Base-by-base conservation (phyloP, 441 rosid species). In the Gossypium davidsonii region DNA sequence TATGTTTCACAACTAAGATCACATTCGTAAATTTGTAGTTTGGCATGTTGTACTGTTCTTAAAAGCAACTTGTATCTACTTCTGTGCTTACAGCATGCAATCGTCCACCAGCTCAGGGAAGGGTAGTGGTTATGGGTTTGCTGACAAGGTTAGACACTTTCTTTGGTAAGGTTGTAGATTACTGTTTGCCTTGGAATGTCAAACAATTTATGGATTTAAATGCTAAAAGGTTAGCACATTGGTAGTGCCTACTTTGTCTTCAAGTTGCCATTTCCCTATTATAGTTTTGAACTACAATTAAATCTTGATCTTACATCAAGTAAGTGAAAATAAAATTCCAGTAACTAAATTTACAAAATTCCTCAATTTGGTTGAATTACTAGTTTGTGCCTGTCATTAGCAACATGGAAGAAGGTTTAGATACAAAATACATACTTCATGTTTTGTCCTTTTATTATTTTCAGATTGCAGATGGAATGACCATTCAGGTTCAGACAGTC, bases 401-500 rank as follows among this genome's bases (percentile, higher is more conserved):
- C 61, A 57, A 26, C 17, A 17, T 63, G 37, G 60, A 21, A 49
- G 71, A 59, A 12, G 44, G 17, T 70, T 60, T 62, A 69, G 18
- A 56, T 11, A 21, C 67, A 34, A 76, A 59, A 67, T 76, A 73
- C 21, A 25, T 61, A 67, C 58, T 23, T 78, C 65, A 48, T 39
- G n/a, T 60, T 57, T 75, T 77, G 55, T 56, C 20, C 39, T 75
- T 58, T 57, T 39, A 31, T 48, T 34, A 74, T 74, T 74, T 70
- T 83, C 90, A 95, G 99, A 89, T 95, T 83, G 98, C 99, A 78
- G 99, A 95, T 86, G 99, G 99, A 78, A 95, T 95, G 99, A 91
- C 97, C 53, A 63, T 95, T 79, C 90, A 88, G 81, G 88, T 95
- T 75, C 76, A 74, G 72, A 93, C 90, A 66, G 95, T 93, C 83